These are phyloP conservation scores for Pholiota conissans DNA, from an alignment of 768 basidiomycete species.

Conservation along the genomic window DNA sequence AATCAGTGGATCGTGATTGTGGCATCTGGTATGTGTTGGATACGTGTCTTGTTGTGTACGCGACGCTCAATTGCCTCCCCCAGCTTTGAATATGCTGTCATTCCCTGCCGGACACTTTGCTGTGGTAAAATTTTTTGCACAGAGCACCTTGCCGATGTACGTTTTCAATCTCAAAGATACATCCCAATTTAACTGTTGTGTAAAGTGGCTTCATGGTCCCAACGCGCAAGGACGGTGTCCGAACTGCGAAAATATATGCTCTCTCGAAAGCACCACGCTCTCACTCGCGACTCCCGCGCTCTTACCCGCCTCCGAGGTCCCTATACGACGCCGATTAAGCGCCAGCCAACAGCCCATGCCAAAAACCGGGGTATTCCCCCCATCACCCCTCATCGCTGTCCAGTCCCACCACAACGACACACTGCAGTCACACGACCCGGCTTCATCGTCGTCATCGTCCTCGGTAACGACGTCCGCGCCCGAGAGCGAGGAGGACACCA, in stretches of 20 bases:
- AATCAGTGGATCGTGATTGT: constrained; percentile 27
- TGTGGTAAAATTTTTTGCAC: constrained; percentile 33
- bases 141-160: constrained; percentile 31
- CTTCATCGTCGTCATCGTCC: constrained; percentile 2
- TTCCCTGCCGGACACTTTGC: constrained; percentile 29
- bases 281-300: constrained; percentile 24
- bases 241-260: constrained; percentile 31
- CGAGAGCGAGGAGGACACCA: background rate
- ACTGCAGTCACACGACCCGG: background rate
- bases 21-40: constrained; percentile 26
- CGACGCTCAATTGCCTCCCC: background rate
- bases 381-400: constrained; percentile 13
- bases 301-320: constrained; percentile 6
- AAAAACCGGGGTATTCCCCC: constrained; percentile 8
- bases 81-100: constrained; percentile 32
- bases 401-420: constrained; percentile 15
- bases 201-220: constrained; percentile 32
- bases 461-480: background rate
- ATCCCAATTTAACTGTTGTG: background rate
- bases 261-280: constrained; percentile 23
- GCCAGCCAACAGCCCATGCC: constrained; percentile 1
- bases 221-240: constrained; percentile 32
- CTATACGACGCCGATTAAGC: background rate
- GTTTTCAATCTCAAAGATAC: constrained; percentile 7
- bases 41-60: background rate